Evolutionary conservation across 1,139 yeast species (phyloP).

Genomic region (Cylindricascospora bacillispora): DNA sequence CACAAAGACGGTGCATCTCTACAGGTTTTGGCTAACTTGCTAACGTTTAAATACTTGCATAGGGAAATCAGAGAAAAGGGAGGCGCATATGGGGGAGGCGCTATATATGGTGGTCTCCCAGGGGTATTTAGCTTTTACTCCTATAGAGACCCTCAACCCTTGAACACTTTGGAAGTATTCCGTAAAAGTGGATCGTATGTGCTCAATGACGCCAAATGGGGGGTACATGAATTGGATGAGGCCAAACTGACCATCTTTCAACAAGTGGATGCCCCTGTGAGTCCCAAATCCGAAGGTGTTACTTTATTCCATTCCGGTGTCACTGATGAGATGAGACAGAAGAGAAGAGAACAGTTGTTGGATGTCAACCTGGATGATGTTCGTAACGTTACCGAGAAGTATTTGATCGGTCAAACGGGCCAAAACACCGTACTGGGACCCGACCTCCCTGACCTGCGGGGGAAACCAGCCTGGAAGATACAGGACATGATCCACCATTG

Average conservation of each 20-base stretch:
- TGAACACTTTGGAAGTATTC: constrained; percentile 53
- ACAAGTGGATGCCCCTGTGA: constrained; percentile 78
- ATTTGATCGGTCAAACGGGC: constrained; percentile 5
- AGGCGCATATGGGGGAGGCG: constrained; percentile 98
- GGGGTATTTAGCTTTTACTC: constrained; percentile 78
- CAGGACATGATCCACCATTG: constrained; percentile 4
- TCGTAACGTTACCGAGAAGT: constrained; percentile 12
- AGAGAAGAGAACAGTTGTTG: constrained; percentile 60
- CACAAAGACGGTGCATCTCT: constrained; percentile 73
- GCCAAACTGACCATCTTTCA: constrained; percentile 89
- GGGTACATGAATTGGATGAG: constrained; percentile 60
- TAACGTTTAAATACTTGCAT: constrained; percentile 76
- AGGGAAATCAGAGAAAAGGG: constrained; percentile 88
- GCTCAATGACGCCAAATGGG: constrained; percentile 34
- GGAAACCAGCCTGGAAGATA: constrained; percentile 9
- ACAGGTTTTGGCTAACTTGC: constrained; percentile 66
- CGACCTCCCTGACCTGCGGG: constrained; percentile 5
- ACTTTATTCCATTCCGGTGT: constrained; percentile 54
- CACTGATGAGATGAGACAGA: constrained; percentile 69
- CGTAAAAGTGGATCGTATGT: constrained; percentile 47
- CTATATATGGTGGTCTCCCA: constrained; percentile 66
- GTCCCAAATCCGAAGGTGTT: constrained; percentile 69
- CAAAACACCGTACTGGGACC: constrained; percentile 20
- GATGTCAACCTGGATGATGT: constrained; percentile 55
- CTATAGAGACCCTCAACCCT: constrained; percentile 86